Base-by-base conservation (phyloP, 768 basidiomycete species). In the Leccinellum rugosiceps region DNA sequence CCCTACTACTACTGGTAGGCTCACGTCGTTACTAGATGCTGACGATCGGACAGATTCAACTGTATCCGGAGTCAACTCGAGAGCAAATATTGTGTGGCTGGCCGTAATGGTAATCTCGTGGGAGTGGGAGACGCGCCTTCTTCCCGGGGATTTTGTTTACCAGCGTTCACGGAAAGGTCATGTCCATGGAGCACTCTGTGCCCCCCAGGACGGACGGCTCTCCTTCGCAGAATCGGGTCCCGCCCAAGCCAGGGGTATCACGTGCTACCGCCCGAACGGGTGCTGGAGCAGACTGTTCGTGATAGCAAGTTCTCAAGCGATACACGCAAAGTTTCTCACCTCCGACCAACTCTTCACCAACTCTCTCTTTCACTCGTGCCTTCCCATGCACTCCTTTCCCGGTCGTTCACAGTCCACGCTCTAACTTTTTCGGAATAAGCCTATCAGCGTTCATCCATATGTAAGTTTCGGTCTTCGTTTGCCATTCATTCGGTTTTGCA, bases 381-480 rank as follows among this genome's bases (percentile, higher is more conserved):
- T 58, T 67, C 67, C 57, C 58, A 63, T 56, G 47, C 45, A 25
- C n/a, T 47, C n/a, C 28, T 43, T 38, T 19, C 51, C 47, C 7
- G 41, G 28, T 53, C 31, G 54, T 28, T 10, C 48, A 51, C 4
- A 13, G 28, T 44, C 26, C 54, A 56, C 45, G 23, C 48, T 52
- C 8, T 34, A 48, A 26, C 38, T 30, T 41, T 46, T 47, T 23
- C 32, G n/a, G 35, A 23, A 25, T 17, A 43, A 30, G n/a, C 67
- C 59, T 62, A 59, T 70, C 58, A n/a, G 59, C 26, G 17, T 32
- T 28, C 30, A 1, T 25, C n/a, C 49, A 61, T 65, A 60, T 66
- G 64, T 68, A 58, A 60, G 53, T 52, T 15, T 15, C 50, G 44
- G 14, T 34, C 32, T 50, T 14, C 13, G 50, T 51, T 46, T 50